Evolutionary conservation across 2,329 filamentous ascomycete genomes (phyloP), one percentile per base, ranked within the genome.

Genomic region (Alternaria tenuissima): DNA sequence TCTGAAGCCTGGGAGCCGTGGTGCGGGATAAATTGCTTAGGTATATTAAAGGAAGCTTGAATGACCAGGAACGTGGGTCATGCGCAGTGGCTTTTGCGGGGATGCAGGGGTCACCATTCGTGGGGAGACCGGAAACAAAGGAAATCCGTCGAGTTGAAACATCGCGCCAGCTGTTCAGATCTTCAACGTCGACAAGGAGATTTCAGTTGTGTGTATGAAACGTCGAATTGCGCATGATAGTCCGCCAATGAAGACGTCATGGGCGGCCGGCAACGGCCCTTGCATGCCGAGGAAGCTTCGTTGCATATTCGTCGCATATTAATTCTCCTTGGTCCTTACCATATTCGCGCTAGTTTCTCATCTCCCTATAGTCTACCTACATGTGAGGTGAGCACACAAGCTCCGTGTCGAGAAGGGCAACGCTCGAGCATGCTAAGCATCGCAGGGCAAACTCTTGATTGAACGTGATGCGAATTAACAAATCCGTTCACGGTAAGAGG

Each of bases 1-100:
- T 62, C 58, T 55, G 38, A 30, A 26, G 7, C 12, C 38, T 32
- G 20, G 43, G 52, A 65, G 59, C 62, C 56, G 61, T 60, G 59
- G 57, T 65, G 57, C 61, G 55, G 62, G 59, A 70, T 72, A 68
- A 24, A 71, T 68, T 69, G 56, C 52, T 59, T 54, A 42, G 55
- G 46, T 52, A 67, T 61, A 73, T 72, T 69, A 64, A 64, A 62
- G 63, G 59, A 55, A 57, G 60, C 61, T 57, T 60, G 44, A 57
- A 49, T 43, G 22, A 55, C 57, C 52, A 22, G 52, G 30, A 41
- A 57, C 44, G 52, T 57, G 60, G 59, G 56, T 62, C 62, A 61
- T 54, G 52, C 52, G 52, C 46, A 43, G 42, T 51, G 18, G 53
- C 22, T 51, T 44, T 61, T 61, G 68, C 61, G 66, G 64, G 59